phyloP scores from a whole-genome alignment of 192 early-diverging fungal genomes.

The Pilobolus umbonatus region DNA sequence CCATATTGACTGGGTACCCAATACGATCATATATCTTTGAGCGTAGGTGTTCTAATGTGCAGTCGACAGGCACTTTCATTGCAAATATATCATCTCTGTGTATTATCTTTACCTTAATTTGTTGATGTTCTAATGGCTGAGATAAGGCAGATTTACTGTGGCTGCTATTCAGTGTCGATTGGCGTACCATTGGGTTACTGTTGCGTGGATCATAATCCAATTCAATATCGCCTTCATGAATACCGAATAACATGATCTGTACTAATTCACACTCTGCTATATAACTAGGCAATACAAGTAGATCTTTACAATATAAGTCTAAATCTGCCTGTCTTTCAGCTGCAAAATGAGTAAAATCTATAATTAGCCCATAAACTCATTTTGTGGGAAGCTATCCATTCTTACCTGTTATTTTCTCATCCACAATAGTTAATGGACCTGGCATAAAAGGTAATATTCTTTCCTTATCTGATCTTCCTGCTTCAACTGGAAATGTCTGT shows the following conservation, averaged over 20 bases:
- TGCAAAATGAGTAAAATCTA: no score
- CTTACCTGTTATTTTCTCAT: conserved; percentile 59
- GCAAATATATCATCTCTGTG: conserved; percentile 62
- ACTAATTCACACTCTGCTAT: conserved; percentile 39
- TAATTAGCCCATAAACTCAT: no score
- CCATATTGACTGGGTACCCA: conserved; percentile 18
- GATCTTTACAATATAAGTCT: conserved; percentile 55
- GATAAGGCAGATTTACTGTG: conserved; percentile 18
- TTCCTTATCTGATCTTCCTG: conserved; percentile 45
- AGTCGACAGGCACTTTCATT: conserved; percentile 51
- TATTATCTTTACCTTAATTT: conserved; percentile 61
- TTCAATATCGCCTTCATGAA: conserved; percentile 46
- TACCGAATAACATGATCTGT: conserved; percentile 38
- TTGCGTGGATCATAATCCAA: conserved; percentile 25
- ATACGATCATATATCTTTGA: conserved; percentile 53
- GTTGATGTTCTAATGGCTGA: conserved; percentile 14
- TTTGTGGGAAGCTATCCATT: no score
- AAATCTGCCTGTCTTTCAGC: conserved; percentile 53
- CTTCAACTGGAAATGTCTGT: conserved; percentile 59
- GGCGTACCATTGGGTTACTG: not conserved
- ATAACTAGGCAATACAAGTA: conserved; percentile 46
- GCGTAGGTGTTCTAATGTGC: conserved; percentile 46
- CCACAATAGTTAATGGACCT: conserved; percentile 55
- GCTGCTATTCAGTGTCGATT: conserved; percentile 6
- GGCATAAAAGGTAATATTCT: conserved; percentile 62